Conservation (phyloP, 163 green algal genomes). For the Botryococcus braunii region DNA sequence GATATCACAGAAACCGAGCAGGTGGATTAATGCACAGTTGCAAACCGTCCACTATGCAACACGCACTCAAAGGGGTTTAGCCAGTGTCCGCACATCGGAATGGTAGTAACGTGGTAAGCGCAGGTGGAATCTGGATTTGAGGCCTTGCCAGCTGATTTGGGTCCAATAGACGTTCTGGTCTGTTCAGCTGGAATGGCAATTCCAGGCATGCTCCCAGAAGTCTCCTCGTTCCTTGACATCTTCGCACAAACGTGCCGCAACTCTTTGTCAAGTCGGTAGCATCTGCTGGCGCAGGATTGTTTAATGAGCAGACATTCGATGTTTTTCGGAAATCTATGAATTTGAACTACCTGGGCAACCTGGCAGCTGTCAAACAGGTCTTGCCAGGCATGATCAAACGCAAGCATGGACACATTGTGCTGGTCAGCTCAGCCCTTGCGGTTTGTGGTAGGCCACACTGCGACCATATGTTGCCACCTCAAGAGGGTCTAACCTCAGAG, state of each 20-base stretch:
- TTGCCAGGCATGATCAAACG: slow-evolving; percentile 64
- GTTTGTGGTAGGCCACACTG: slow-evolving; percentile 36
- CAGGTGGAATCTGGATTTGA: slow-evolving; percentile 42
- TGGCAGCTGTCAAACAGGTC: slow-evolving; percentile 51
- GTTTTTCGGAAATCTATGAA: slow-evolving; percentile 51
- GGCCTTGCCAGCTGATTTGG: slow-evolving; percentile 27
- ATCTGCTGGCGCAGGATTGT: slow-evolving; percentile 44
- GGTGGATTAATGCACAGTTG: background rate
- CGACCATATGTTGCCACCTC: too few relatives aligned
- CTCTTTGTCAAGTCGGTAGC: background rate
- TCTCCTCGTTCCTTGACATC: background rate
- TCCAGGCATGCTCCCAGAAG: background rate
- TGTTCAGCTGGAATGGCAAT: slow-evolving; percentile 57
- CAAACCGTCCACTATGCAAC: background rate
- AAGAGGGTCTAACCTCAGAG: background rate
- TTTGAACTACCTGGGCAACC: slow-evolving; percentile 78
- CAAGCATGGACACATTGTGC: slow-evolving; percentile 51
- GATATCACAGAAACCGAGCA: background rate
- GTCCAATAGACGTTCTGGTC: slow-evolving; percentile 63
- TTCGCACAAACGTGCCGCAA: too few relatives aligned
- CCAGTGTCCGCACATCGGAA: background rate
- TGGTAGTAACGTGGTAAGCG: background rate
- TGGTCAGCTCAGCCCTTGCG: slow-evolving; percentile 55
- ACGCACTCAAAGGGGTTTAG: background rate
- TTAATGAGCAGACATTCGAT: slow-evolving; percentile 48